Conservation (phyloP, 2,329 filamentous ascomycete species). For the Monosporascus sp. region DNA sequence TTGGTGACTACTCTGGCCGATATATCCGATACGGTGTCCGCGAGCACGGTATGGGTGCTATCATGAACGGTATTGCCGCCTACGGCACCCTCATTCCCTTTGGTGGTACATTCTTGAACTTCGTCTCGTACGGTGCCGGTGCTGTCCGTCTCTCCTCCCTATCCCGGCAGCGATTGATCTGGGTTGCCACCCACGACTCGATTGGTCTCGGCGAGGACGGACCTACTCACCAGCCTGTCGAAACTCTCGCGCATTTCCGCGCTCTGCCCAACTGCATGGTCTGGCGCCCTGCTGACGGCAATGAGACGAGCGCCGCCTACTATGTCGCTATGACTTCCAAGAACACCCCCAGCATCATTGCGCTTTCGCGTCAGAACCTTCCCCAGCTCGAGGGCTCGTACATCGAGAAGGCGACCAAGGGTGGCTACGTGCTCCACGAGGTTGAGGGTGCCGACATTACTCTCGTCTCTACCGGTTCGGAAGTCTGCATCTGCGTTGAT, state of each 20-base stretch:
- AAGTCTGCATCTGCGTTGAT: slow-evolving; percentile 90
- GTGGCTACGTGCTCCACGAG: slow-evolving; percentile 88
- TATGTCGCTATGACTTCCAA: slow-evolving; percentile 89
- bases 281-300: slow-evolving; percentile 96
- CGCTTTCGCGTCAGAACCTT: slow-evolving; percentile 95
- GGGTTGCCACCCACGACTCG: slow-evolving; percentile 97
- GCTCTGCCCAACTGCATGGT: slow-evolving; percentile 99
- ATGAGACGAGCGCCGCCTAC: slow-evolving; percentile 97
- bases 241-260: slow-evolving; percentile 97
- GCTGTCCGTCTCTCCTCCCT: slow-evolving; percentile 90
- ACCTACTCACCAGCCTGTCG: slow-evolving; percentile 97
- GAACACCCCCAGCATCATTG: slow-evolving; percentile 86
- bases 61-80: slow-evolving; percentile 91
- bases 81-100: slow-evolving; percentile 95
- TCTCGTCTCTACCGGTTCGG: slow-evolving; percentile 90
- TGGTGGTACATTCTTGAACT: slow-evolving; percentile 97
- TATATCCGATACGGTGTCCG: slow-evolving; percentile 92
- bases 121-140: slow-evolving; percentile 95
- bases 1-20: slow-evolving; percentile 86
- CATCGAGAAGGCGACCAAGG: slow-evolving; percentile 85
- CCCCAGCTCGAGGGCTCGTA: slow-evolving; percentile 94
- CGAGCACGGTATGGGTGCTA: slow-evolving; percentile 87
- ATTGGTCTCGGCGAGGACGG: slow-evolving; percentile 99
- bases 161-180: slow-evolving; percentile 85
- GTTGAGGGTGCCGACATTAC: slow-evolving; percentile 79